Conservation (phyloP, 768 basidiomycete species). For the Rhodotorula babjevae region DNA sequence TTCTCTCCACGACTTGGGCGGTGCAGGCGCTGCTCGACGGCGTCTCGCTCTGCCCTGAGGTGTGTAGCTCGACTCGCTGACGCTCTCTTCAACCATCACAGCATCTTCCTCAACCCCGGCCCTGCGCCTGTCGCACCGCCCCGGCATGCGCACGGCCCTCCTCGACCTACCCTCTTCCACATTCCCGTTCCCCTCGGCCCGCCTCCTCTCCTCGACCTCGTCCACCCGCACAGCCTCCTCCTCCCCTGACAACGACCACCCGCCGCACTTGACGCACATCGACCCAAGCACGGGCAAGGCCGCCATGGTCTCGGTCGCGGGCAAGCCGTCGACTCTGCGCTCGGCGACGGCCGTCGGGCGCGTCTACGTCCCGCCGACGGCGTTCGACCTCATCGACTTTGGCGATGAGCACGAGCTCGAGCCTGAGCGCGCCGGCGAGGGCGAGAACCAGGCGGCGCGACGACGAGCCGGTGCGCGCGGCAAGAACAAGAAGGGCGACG, state of each 20-base stretch:
- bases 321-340: conserved; percentile 61
- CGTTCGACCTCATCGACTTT: conserved; percentile 61
- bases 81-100: too few relatives aligned
- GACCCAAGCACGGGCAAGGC: conserved; percentile 61
- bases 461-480: neutral
- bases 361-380: conserved; percentile 63
- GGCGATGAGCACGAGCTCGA: neutral
- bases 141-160: neutral
- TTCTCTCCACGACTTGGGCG: neutral
- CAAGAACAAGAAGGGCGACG: conserved; percentile 45
- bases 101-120: too few relatives aligned
- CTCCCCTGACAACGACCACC: neutral
- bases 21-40: neutral
- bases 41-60: too few relatives aligned
- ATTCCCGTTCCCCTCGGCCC: too few relatives aligned
- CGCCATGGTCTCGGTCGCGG: conserved; percentile 74
- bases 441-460: too few relatives aligned
- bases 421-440: too few relatives aligned
- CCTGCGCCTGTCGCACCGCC: neutral
- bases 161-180: neutral
- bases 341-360: conserved; percentile 69
- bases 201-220: neutral
- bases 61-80: too few relatives aligned
- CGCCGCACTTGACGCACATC: conserved; percentile 62
- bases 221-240: neutral